Evolutionary conservation across 306 rosid species (phyloP).

Genomic region (Prunus campanulata): DNA sequence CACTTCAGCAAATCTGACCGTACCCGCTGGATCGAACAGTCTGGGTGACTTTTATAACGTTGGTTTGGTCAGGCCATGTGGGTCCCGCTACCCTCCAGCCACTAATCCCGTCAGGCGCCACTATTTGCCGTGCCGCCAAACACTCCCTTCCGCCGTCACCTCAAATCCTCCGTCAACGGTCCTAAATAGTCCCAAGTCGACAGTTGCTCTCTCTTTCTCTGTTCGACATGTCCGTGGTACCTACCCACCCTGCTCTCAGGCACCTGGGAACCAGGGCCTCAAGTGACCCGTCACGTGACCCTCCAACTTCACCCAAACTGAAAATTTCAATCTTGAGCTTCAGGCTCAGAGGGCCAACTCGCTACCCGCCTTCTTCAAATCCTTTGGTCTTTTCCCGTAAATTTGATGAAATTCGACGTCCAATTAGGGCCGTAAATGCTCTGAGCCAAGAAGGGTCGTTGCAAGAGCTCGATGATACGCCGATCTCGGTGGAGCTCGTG

Average conservation of each 20-base stretch:
- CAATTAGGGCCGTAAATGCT: conserved; percentile 15
- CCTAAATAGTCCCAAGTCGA: not conserved
- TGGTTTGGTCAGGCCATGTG: not conserved
- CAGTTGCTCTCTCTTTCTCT: not conserved
- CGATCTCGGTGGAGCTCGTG: conserved; percentile 41
- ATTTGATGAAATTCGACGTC: conserved; percentile 1
- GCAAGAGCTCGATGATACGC: conserved; percentile 48
- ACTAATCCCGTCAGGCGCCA: no score
- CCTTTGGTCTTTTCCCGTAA: conserved; percentile 9
- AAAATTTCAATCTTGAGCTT: not conserved
- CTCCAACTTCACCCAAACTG: not conserved
- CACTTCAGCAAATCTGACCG: not conserved
- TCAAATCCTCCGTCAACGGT: not conserved
- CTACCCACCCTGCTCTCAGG: conserved; percentile 15
- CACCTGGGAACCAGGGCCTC: conserved; percentile 10
- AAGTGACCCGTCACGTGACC: conserved; percentile 21
- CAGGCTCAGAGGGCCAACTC: conserved; percentile 6
- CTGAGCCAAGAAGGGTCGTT: conserved; percentile 33
- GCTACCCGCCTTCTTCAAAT: not conserved
- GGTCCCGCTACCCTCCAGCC: not conserved
- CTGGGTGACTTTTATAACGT: not conserved
- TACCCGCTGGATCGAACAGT: not conserved
- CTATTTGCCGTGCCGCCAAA: not conserved
- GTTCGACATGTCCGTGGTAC: conserved; percentile 41
- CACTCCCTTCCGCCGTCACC: not conserved